These are phyloP conservation scores for Litchi chinensis DNA, from an alignment of 345 rosid species.

Conservation along the genomic window DNA sequence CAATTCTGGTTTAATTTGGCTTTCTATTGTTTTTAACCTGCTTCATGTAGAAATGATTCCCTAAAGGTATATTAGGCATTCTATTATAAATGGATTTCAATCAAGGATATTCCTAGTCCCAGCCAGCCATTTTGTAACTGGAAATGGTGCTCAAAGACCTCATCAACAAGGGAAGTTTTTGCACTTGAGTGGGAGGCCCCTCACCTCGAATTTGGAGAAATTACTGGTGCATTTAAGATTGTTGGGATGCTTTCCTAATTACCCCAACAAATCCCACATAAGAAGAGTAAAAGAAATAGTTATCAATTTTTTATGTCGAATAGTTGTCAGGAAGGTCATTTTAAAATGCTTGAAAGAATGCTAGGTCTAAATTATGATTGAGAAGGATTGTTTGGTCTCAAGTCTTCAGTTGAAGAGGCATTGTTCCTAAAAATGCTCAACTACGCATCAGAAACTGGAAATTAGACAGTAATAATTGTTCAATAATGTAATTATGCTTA, in stretches of 20 bases:
- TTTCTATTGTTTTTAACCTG: background rate
- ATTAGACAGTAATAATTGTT: background rate
- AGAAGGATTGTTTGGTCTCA: background rate
- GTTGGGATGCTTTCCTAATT: background rate
- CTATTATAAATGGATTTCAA: background rate
- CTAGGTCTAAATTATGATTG: background rate
- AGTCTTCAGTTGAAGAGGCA: background rate
- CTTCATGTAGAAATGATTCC: background rate
- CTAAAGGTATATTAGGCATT: background rate
- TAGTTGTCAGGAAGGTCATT: background rate
- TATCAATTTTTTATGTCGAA: background rate
- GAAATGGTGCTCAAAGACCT: background rate
- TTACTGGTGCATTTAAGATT: background rate
- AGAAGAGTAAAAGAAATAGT: background rate
- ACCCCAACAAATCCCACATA: background rate
- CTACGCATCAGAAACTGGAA: background rate
- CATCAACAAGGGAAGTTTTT: background rate
- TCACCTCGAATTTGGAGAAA: background rate
- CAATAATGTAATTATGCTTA: background rate
- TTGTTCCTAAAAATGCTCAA: background rate
- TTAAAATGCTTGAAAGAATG: background rate
- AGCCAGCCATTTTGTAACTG: background rate
- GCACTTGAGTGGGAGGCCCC: background rate
- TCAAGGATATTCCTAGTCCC: background rate
- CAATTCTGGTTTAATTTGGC: conserved; percentile 6